A percentile compares a stretch with the other conserved stretches of the same genome.
Conservation (phyloP, 768 basidiomycete genomes). For the Multifurca ochricompacta region DNA sequence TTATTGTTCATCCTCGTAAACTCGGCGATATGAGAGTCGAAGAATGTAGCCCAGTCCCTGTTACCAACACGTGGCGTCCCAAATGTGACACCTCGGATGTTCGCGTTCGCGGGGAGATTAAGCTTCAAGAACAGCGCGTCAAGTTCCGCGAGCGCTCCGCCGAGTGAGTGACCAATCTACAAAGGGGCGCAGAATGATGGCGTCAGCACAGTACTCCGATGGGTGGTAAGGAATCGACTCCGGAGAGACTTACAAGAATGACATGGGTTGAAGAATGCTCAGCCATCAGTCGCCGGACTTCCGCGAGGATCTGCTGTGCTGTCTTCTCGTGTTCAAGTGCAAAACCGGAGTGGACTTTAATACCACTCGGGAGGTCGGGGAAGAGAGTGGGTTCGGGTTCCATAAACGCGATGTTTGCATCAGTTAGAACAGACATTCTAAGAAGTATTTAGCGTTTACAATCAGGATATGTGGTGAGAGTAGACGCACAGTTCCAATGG, state of each 20-base stretch:
- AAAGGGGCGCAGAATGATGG: not conserved
- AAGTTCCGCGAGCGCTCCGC: conserved; percentile 18
- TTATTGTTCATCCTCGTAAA: conserved; percentile 18
- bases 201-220: not conserved
- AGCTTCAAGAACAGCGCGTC: conserved; percentile 16
- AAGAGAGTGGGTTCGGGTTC: conserved; percentile 12
- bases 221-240: not conserved
- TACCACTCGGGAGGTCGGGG: conserved; percentile 3
- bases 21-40: conserved; percentile 16
- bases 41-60: conserved; percentile 4
- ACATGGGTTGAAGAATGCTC: conserved; percentile 1
- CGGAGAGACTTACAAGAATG: conserved; percentile 5
- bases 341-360: conserved; percentile 12
- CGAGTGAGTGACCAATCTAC: conserved; percentile 18
- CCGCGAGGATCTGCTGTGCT: conserved; percentile 8
- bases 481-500: conserved; percentile 10
- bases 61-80: conserved; percentile 20
- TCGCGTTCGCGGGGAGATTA: conserved; percentile 10
- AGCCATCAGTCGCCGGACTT: conserved; percentile 7
- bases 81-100: conserved; percentile 15
- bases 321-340: conserved; percentile 14
- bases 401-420: not conserved
- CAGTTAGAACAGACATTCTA: conserved; percentile 15
- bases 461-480: not conserved
- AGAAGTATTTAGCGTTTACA: not conserved